Evolutionary conservation across 2,329 filamentous ascomycete genomes (phyloP).

Genomic region (Aspergillus thermomutatus): DNA sequence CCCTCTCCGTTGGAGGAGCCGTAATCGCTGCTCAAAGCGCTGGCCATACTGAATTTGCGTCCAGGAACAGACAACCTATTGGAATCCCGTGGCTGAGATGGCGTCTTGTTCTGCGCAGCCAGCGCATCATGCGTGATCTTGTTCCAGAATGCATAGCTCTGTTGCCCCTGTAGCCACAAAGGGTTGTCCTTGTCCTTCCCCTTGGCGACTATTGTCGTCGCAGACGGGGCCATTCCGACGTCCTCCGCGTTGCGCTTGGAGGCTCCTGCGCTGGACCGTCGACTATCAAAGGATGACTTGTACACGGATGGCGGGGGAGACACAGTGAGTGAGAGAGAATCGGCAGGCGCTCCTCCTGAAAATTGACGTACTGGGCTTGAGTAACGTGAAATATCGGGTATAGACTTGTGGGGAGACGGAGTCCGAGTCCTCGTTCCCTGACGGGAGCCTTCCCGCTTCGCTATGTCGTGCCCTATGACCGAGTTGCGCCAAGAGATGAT

Average conservation of each 20-base stretch:
- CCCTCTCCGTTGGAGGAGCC: conserved; percentile 39
- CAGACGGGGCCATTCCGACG: conserved; percentile 11
- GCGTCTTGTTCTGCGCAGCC: conserved; percentile 25
- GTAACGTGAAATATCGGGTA: conserved; percentile 19
- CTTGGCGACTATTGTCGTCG: conserved; percentile 21
- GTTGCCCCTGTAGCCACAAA: conserved; percentile 49
- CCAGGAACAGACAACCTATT: conserved; percentile 20
- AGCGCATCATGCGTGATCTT: conserved; percentile 40
- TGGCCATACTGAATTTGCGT: conserved; percentile 47
- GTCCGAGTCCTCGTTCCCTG: conserved; percentile 39
- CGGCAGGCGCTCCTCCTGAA: conserved; percentile 20
- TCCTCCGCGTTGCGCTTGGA: conserved; percentile 9
- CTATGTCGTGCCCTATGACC: conserved; percentile 53
- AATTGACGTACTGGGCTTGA: conserved; percentile 21
- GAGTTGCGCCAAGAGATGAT: conserved; percentile 86
- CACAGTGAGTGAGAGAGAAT: conserved; percentile 25
- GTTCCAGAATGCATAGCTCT: conserved; percentile 55
- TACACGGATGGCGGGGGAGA: conserved; percentile 27
- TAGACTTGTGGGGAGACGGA: conserved; percentile 48
- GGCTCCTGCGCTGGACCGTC: conserved; percentile 14
- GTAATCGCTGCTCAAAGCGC: conserved; percentile 58
- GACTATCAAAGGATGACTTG: conserved; percentile 21
- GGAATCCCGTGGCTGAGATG: conserved; percentile 10
- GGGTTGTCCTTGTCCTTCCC: conserved; percentile 37
- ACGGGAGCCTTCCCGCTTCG: conserved; percentile 44